Base-by-base conservation (phyloP, 352 stramenopile genomes). In the Globisporangium emineosum region DNA sequence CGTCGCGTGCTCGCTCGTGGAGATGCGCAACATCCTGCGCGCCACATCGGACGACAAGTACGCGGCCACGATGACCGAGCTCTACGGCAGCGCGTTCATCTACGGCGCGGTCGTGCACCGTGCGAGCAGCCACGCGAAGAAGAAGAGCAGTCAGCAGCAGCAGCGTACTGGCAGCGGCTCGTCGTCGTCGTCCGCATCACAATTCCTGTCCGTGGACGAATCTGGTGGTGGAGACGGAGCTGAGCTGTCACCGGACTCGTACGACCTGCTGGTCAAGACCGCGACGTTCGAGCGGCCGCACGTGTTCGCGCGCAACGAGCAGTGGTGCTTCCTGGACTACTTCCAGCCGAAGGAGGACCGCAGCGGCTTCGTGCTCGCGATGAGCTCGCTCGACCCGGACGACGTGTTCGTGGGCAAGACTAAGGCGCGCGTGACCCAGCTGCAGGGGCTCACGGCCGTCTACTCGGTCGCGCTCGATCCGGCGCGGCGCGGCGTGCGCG, bases 391-490 rank as follows among this genome's bases (percentile, higher is more conserved):
- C 30, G 63, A 83, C 19, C 70, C 77, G 29, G 77, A 86, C 55
- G 73, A 83, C 53, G 75, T 86, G 8, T 82, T 83, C 54, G 69
- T 69, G 13, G 73, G 75, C 57, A 86, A 83, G 51, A 77, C 73
- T 12, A 75, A 78, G 69, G 60, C 69, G 3, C 54, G 57, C 49
- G 66, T 79, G 33, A 74, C 57, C 13, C 71, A 81, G 29, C 58
- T 83, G 32, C 73, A 77, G 45, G 65, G 65, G 4, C 40, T 71
- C 27, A 71, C 45, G 21, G 54, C 40, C 25, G 57, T 45, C 10
- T 83, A 81, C 65, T 60, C 72, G 45, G 74, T 82, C 15, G 72
- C 62, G 6, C 53, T 64, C 12, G 57, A 66, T 19, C 33, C 37
- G 17, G 35, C 23, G 25, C 56, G 47, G 19, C 60, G 64, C 30